phyloP scores from a whole-genome alignment of 306 rosid species.

The Dalbergia cochinchinensis region DNA sequence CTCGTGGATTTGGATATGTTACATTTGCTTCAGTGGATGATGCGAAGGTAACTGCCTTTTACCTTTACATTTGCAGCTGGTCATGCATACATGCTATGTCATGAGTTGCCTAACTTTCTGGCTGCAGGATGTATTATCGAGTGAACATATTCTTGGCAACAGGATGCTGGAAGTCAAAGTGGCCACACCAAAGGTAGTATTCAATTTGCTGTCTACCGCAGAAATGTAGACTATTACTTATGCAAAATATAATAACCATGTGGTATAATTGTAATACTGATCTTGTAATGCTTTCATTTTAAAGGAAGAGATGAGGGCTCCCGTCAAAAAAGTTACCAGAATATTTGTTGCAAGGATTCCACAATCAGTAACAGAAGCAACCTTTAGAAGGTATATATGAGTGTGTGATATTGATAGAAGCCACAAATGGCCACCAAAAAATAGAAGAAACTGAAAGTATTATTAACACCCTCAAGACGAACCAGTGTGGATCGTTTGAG shows the following conservation, averaged over 20 bases:
- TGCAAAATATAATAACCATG: neutral
- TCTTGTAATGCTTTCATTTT: conserved; percentile 46
- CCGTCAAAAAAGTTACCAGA: conserved; percentile 84
- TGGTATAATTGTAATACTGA: conserved; percentile 30
- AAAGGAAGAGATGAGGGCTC: conserved; percentile 98
- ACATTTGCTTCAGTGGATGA: conserved; percentile 89
- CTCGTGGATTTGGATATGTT: conserved; percentile 98
- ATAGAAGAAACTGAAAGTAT: no score
- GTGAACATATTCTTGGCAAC: conserved; percentile 90
- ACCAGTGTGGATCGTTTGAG: no score
- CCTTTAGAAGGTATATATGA: conserved; percentile 76
- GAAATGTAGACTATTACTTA: conserved; percentile 2
- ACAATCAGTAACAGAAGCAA: conserved; percentile 84
- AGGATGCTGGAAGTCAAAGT: conserved; percentile 97
- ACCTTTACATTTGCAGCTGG: neutral
- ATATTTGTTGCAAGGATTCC: conserved; percentile 96
- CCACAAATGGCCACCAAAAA: no score
- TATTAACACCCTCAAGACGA: no score
- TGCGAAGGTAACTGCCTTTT: conserved; percentile 70
- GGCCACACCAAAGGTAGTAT: conserved; percentile 93
- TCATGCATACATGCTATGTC: conserved; percentile 12
- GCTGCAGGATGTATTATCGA: conserved; percentile 73
- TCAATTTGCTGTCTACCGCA: conserved; percentile 12
- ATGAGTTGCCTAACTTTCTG: conserved; percentile 26
- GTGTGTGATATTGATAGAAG: conserved; percentile 13